Percentiles rank a stretch among this genome's conserved stretches.
These are phyloP conservation scores for Phytopythium litorale DNA, from an alignment of 352 stramenopile species.

Conservation along the genomic window DNA sequence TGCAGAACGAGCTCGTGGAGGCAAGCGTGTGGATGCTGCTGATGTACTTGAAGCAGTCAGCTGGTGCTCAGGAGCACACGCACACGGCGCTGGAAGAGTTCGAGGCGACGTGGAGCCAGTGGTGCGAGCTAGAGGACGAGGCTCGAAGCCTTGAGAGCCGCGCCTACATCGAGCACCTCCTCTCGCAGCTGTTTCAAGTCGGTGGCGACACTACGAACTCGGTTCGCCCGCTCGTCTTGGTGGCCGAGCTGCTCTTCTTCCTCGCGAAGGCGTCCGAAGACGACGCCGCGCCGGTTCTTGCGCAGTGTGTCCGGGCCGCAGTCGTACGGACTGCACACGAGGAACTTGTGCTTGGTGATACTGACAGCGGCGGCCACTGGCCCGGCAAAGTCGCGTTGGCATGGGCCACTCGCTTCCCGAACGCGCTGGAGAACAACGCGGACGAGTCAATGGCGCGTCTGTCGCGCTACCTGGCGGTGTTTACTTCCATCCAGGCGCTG, in stretches of 20 bases:
- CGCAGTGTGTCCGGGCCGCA: background rate
- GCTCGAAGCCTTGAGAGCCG: background rate
- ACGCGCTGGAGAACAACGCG: background rate
- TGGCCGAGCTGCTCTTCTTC: slow-evolving; percentile 3
- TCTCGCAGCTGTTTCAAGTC: background rate
- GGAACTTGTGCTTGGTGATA: background rate
- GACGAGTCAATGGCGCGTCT: slow-evolving; percentile 5
- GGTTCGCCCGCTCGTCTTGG: background rate
- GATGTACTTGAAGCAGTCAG: slow-evolving; percentile 14
- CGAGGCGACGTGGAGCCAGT: slow-evolving; percentile 8
- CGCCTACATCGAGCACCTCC: background rate
- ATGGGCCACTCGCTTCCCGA: slow-evolving; percentile 14
- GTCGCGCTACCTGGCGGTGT: slow-evolving; percentile 12
- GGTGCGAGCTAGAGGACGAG: background rate
- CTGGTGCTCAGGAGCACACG: background rate
- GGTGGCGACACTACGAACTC: background rate
- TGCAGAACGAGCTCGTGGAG: slow-evolving; percentile 33
- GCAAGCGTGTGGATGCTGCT: slow-evolving; percentile 26
- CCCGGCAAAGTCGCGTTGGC: slow-evolving; percentile 15
- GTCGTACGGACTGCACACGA: background rate
- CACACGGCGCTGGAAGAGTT: slow-evolving; percentile 7
- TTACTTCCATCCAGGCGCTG: slow-evolving; percentile 3
- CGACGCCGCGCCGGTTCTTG: background rate
- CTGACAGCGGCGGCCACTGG: slow-evolving; percentile 8
- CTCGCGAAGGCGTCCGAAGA: background rate